Evolutionary conservation across 2,329 filamentous ascomycete genomes (phyloP), one percentile per base, ranked within the genome.

Genomic region (Ophidiomyces ophidiicola): DNA sequence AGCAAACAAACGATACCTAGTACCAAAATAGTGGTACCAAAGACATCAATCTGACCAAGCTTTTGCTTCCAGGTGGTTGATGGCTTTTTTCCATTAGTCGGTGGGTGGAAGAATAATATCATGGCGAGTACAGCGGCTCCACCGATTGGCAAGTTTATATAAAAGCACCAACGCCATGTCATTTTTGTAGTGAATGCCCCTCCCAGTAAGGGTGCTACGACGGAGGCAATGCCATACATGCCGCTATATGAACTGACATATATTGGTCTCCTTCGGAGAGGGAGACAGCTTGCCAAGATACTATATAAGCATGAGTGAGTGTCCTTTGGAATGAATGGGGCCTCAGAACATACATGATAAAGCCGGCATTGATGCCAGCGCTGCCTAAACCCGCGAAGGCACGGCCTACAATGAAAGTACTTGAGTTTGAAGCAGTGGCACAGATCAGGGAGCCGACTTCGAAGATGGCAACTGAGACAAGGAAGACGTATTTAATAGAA

Each of bases 11-110:
- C 39, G 21, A 53, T 34, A 10, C 47, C 46, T 6, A 41, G 42
- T 5, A 80, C 55, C 45, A 80, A 72, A 53, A 77, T 66, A 18
- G 24, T 12, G 26, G 36, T 31, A 17, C 38, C 38, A 24, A 39
- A 18, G 14, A 41, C 21, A 26, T 41, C 39, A 18, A 41, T 32
- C 32, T 41, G 32, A 6, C 32, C 18, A 14, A 41, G 7, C 18
- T 36, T 30, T 19, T 36, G 17, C 24, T 23, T 17, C 32, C 24
- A 32, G 12, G 31, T 35, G 17, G 17, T 36, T 12, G 33, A 15
- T 21, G 26, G 5, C n/a, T 41, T 42, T 15, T 41, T 42, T 15
- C 44, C 35, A 3, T 21, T 24, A 4, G n/a, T 7, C 1, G 37
- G 21, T 6, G 42, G 30, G 8, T 54, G 36, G 6, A 57, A 44